Evolutionary conservation across 2,329 filamentous ascomycete genomes (phyloP), one percentile per base, ranked within the genome.

Genomic region (Penicillium sclerotiorum): DNA sequence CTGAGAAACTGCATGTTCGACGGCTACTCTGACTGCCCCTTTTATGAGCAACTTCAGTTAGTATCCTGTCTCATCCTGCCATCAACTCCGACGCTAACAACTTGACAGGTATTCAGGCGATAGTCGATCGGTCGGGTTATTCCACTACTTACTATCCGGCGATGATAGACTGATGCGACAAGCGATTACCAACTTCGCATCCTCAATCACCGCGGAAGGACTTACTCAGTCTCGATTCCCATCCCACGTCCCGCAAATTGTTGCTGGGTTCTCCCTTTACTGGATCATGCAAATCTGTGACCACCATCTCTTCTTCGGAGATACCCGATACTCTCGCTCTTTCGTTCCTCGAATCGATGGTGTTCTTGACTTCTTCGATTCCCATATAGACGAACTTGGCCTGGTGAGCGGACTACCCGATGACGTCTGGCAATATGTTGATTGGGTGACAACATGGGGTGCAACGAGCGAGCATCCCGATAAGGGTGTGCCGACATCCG

Each of bases 401-500:
- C 53, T 66, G 1, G 55, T 64, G 2, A 60, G 63, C 13, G 52
- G 53, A 0, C 56, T 67, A 0, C 59, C 63, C 0, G 45, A 57
- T 1, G 57, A 63, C 8, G 57, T 59, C 1, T 71, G 68, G 68
- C 63, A 68, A 21, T 70, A 67, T 17, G 66, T 69, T 13, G 68
- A 70, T 49, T 70, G 67, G 67, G 67, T 66, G 6, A 58, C 60
- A 5, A 65, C 59, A 2, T 70, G 67, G 67, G 59, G 56, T 18
- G 58, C 60, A 2, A 66, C 62, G 1, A 56, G 57, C 4, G 55
- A 60, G 4, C 64, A 70, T 47, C 66, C 61, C 0, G 67, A 71
- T 25, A 71, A 71, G 38, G 74, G 74, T 3, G 71, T 75, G 0
- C 73, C 73, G 0, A 69, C 68, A 0, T 67, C 71, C 0, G 72